phyloP scores from a whole-genome alignment of 83 land plant species.

The Diphasiastrum complanatum region DNA sequence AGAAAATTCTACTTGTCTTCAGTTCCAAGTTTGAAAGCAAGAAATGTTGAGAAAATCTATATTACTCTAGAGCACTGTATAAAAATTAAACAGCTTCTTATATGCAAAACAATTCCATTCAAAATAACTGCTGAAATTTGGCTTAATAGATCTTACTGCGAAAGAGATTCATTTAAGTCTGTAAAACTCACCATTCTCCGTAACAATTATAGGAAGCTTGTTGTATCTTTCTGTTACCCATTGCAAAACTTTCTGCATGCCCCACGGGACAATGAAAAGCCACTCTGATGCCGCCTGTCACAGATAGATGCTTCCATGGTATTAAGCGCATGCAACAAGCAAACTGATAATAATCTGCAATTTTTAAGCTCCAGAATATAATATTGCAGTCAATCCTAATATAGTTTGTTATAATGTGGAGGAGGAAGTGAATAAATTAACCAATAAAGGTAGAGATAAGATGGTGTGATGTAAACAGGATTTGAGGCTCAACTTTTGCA shows the following conservation, averaged over 20 bases:
- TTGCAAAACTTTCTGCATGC: constrained; percentile 22
- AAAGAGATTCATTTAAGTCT: no score
- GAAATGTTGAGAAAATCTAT: no score
- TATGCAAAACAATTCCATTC: not conserved
- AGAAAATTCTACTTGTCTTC: no score
- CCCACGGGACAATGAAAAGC: constrained; percentile 37
- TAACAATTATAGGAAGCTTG: constrained; percentile 22
- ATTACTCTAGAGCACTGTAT: no score
- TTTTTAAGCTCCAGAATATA: not conserved
- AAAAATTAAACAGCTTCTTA: no score
- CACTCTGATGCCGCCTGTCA: constrained; percentile 9
- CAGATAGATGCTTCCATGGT: not conserved
- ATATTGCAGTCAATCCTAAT: no score
- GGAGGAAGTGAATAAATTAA: no score
- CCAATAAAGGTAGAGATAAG: no score
- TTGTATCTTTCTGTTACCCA: constrained; percentile 28
- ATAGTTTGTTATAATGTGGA: no score
- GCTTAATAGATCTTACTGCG: not conserved
- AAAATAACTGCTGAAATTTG: not conserved
- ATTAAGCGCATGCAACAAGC: not conserved
- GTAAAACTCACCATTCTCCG: constrained; percentile 39
- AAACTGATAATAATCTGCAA: not conserved
- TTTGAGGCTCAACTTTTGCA: no score
- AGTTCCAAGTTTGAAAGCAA: no score
- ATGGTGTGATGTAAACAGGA: no score